Conservation (phyloP, 148 eudicot genomes). For the Rhododendron vialii region DNA sequence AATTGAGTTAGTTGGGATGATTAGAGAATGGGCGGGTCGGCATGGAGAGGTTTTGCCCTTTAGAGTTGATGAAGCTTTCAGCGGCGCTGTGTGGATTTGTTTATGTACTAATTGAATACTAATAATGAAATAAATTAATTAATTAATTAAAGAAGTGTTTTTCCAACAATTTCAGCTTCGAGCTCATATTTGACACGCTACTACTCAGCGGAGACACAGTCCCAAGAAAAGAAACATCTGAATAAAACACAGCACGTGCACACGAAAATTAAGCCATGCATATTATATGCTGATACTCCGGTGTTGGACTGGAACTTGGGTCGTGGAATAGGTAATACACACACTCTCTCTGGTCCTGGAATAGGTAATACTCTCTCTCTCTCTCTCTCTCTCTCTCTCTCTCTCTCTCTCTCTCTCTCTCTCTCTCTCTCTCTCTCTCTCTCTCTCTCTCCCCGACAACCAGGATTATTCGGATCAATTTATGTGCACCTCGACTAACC, state of each 20-base stretch:
- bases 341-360: too few relatives aligned
- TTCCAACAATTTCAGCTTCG: background rate
- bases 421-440: too few relatives aligned
- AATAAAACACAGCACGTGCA: background rate
- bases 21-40: background rate
- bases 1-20: constrained; percentile 1
- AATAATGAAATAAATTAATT: too few relatives aligned
- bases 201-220: background rate
- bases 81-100: background rate
- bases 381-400: too few relatives aligned
- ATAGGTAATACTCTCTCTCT: too few relatives aligned
- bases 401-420: too few relatives aligned
- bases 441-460: too few relatives aligned
- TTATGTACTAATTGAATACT: background rate
- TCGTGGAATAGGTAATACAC: background rate
- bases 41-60: background rate
- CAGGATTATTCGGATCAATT: too few relatives aligned
- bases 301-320: background rate
- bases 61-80: background rate
- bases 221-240: background rate
- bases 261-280: background rate
- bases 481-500: background rate
- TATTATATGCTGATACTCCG: background rate
- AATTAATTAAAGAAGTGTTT: background rate
- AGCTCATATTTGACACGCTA: background rate